These are phyloP conservation scores for Astrephomene gubernaculifera DNA, from an alignment of 139 green algal species.

Conservation along the genomic window DNA sequence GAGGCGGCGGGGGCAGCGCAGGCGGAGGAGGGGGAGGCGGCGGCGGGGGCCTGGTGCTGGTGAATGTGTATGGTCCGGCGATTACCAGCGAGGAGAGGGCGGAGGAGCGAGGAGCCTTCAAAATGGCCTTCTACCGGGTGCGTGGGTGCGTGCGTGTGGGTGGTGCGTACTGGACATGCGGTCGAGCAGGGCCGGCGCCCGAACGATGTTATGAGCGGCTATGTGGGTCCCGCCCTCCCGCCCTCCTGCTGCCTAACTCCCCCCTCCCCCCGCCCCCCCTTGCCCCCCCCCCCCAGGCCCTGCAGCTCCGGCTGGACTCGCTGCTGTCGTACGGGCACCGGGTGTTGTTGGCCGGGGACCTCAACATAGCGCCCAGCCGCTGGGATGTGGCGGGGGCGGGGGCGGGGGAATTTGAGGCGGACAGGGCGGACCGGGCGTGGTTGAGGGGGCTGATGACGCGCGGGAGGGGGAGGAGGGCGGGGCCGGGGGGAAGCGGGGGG, in stretches of 20 bases:
- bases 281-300: neutral
- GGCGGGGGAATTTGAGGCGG: neutral
- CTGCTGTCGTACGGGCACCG: conserved; percentile 54
- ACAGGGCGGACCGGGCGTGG: conserved; percentile 57
- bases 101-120: conserved; percentile 48
- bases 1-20: too few species aligned
- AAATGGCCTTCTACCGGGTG: conserved; percentile 38
- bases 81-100: conserved; percentile 59
- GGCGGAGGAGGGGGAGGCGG: too few species aligned
- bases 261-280: neutral
- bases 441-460: conserved; percentile 52
- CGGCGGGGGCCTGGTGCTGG: conserved; percentile 71
- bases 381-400: conserved; percentile 54
- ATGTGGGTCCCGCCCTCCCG: too few species aligned
- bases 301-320: conserved; percentile 58
- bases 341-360: conserved; percentile 77
- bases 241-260: too few species aligned
- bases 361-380: conserved; percentile 76
- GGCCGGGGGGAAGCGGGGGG: too few species aligned
- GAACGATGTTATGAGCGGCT: too few species aligned
- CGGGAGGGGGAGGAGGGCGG: neutral
- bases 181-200: too few species aligned
- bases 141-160: neutral
- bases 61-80: conserved; percentile 71
- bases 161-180: too few species aligned